Evolutionary conservation across 805 yeast genomes (phyloP).

Genomic region (Komagataella populi): DNA sequence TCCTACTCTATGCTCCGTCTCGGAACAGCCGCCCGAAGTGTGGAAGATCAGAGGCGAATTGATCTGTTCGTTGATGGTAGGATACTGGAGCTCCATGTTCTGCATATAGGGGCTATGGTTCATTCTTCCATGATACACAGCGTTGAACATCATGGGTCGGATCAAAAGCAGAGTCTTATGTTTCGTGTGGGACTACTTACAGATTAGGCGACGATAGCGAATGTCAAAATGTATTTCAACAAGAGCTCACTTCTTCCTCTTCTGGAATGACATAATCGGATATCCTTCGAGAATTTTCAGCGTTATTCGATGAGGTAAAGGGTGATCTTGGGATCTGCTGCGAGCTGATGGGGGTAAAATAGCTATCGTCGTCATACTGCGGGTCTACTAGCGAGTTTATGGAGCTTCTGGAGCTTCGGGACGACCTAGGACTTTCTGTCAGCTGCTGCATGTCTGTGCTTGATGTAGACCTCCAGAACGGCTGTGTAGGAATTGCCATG

Average conservation of each 20-base stretch:
- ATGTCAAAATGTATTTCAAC: not conserved
- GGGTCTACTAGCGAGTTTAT: constrained; percentile 40
- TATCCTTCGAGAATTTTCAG: not conserved
- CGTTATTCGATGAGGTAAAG: not conserved
- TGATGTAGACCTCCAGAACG: not conserved
- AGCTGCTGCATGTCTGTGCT: not conserved
- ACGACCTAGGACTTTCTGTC: constrained; percentile 24
- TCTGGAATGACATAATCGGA: not conserved
- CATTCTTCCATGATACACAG: not conserved
- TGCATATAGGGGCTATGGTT: not conserved
- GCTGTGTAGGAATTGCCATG: not conserved
- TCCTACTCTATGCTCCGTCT: not conserved
- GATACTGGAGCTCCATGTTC: not conserved
- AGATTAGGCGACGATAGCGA: not conserved
- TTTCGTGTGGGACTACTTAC: not conserved
- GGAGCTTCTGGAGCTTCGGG: constrained; percentile 41
- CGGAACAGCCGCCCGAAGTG: not conserved
- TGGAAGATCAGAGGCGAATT: not conserved
- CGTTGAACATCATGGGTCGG: not conserved
- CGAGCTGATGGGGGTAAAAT: not conserved
- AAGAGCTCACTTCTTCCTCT: not conserved
- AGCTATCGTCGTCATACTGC: constrained; percentile 19
- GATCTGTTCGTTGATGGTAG: not conserved
- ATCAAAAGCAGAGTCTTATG: not conserved
- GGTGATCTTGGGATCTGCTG: not conserved